Evolutionary conservation across 202 grass and related monocot genomes (phyloP), one percentile per base, ranked within the genome.

Genomic region (Panicum virgatum): DNA sequence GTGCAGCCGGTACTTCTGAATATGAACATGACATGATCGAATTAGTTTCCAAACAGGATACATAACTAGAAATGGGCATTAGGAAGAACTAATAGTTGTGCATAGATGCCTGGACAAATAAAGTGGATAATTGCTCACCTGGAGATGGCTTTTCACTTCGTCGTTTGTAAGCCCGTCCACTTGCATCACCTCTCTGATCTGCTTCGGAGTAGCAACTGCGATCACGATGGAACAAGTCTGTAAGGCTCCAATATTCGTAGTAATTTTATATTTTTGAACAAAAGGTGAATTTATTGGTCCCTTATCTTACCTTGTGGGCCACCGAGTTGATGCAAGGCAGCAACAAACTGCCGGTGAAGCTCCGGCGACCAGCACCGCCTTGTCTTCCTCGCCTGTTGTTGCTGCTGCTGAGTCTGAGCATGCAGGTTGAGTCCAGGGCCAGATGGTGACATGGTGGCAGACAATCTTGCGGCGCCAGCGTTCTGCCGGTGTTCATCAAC

Each of bases 141-240:
- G 96, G 76, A 99, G 89, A 85, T 99, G 96, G 87, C 96, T 99
- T 83, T 99, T 99, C 66, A 99, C 96, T 89, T 99, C 96, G 50
- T 99, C 96, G 65, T 99, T 99, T 52, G 96, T 99, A 63, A 99
- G 96, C 16, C 93, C 96, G 39, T 99, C 93, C 43, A 96, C 91
- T 57, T 86, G 88, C 96, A 99, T 99, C 80, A 99, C 85, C 78
- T 99, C 93, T 69, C 93, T 93, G 75, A 99, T 99, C 69, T 96
- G 91, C 86, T 99, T 96, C 20, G 96, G 96, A 62, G 96, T 99
- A 63, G 96, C 93, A 44, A 94, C 96, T 99, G 93, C 69, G 80
- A 73, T 80, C 66, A 44, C 47, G 16, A 85, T 52, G 46, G 6
- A 81, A 56, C 34, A 79, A 84, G 15, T 62, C 5, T 32, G 8